These are phyloP conservation scores for Klebsormidium nitens DNA, from an alignment of 139 green algal genomes.

Conservation along the genomic window DNA sequence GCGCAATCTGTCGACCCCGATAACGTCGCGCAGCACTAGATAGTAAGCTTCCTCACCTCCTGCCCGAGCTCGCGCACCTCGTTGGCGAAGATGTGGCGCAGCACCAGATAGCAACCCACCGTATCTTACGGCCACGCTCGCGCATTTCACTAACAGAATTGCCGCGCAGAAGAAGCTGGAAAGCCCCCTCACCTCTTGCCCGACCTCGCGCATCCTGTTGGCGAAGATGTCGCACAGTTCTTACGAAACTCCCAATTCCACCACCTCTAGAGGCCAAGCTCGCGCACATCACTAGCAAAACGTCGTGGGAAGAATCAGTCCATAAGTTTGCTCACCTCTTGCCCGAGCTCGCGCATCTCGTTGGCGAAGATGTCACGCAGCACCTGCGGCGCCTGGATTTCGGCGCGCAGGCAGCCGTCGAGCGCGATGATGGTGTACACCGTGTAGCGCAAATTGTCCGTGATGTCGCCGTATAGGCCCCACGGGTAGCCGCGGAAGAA, in stretches of 20 bases:
- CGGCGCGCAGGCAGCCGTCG: constrained; percentile 30
- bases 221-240: not conserved
- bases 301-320: not conserved
- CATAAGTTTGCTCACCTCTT: not conserved
- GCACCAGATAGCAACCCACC: too few species aligned
- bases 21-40: not conserved
- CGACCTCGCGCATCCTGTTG: too few species aligned
- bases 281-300: not conserved
- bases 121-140: too few species aligned
- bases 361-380: constrained; percentile 8
- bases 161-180: too few species aligned
- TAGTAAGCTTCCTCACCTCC: not conserved
- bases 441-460: constrained; percentile 25
- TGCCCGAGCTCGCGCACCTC: constrained; percentile 17
- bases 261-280: not conserved
- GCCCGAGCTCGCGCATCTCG: constrained; percentile 10
- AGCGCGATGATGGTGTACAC: constrained; percentile 38
- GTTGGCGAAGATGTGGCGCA: not conserved
- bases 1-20: not conserved
- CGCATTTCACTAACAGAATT: too few species aligned
- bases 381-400: constrained; percentile 29
- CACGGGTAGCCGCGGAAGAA: constrained; percentile 33
- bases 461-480: constrained; percentile 31
- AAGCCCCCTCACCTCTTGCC: too few species aligned
- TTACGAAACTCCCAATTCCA: not conserved